Evolutionary conservation across 345 rosid species (phyloP).

Genomic region (Carallia brachiata): DNA sequence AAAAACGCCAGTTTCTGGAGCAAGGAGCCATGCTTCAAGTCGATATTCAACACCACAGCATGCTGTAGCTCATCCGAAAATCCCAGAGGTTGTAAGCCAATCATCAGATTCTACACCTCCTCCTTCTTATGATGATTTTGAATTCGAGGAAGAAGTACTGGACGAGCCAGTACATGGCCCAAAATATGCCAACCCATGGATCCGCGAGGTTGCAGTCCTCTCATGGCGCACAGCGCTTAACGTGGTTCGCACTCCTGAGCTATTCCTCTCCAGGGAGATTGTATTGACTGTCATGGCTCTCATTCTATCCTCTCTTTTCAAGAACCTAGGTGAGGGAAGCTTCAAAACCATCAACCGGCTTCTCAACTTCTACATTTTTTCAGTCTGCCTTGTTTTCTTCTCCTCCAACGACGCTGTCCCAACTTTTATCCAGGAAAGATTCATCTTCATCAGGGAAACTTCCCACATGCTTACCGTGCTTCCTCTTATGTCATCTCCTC

Average conservation of each 20-base stretch:
- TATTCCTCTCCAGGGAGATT: constrained; percentile 54
- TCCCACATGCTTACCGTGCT: constrained; percentile 65
- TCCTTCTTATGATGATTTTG: constrained; percentile 38
- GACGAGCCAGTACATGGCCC: constrained; percentile 47
- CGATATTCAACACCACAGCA: constrained; percentile 31
- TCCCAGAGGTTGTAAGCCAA: constrained; percentile 31
- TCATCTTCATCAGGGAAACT: constrained; percentile 67
- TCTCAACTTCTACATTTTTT: constrained; percentile 64
- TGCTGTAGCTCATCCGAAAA: constrained; percentile 23
- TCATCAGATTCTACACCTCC: constrained; percentile 16
- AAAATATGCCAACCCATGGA: constrained; percentile 66
- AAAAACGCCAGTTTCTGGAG: constrained; percentile 30
- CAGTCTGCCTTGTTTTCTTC: constrained; percentile 59
- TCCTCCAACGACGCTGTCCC: constrained; percentile 74
- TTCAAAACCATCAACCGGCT: constrained; percentile 44
- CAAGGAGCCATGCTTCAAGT: constrained; percentile 33
- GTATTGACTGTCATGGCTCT: constrained; percentile 60
- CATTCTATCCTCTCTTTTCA: constrained; percentile 58
- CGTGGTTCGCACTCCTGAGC: constrained; percentile 59
- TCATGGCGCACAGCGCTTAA: constrained; percentile 49
- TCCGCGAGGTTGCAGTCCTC: constrained; percentile 52
- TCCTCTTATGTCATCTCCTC: constrained; percentile 63
- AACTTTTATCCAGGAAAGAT: constrained; percentile 64
- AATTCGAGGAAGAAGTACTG: constrained; percentile 34
- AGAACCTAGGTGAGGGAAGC: constrained; percentile 16